Conservation (phyloP, 164 flowering plant species). For the Vitis rupestris region DNA sequence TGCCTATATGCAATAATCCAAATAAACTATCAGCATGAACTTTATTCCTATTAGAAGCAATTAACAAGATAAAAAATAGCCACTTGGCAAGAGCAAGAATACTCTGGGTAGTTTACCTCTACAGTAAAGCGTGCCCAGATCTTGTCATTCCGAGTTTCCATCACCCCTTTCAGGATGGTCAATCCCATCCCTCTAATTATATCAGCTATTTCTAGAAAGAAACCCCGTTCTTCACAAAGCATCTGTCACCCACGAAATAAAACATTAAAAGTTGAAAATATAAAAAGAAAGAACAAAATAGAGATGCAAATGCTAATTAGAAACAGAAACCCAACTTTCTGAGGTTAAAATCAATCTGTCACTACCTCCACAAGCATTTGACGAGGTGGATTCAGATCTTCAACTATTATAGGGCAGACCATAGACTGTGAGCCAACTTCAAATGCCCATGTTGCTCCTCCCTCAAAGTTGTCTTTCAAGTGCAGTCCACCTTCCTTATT, state of each 20-base stretch:
- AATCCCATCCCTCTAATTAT: slow-evolving; percentile 76
- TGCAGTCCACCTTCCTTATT: slow-evolving; percentile 65
- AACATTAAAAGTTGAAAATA: not conserved
- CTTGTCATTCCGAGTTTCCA: slow-evolving; percentile 72
- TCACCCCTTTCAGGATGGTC: slow-evolving; percentile 83
- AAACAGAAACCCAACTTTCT: not conserved
- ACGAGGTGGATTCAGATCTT: slow-evolving; percentile 82
- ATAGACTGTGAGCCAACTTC: slow-evolving; percentile 89
- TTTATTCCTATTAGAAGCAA: not conserved
- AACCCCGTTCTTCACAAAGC: slow-evolving; percentile 82
- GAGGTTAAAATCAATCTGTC: not conserved
- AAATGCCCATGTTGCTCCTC: slow-evolving; percentile 96
- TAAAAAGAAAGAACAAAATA: not conserved
- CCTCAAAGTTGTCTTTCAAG: slow-evolving; percentile 70
- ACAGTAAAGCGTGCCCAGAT: slow-evolving; percentile 88
- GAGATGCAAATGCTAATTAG: no score
- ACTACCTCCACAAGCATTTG: slow-evolving; percentile 96
- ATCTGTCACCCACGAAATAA: slow-evolving; percentile 39
- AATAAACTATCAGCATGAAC: not conserved
- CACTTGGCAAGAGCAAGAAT: not conserved
- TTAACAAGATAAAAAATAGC: not conserved
- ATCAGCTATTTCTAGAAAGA: slow-evolving; percentile 87
- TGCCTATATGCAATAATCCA: not conserved
- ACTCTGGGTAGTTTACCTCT: slow-evolving; percentile 49
- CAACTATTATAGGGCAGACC: slow-evolving; percentile 92